These are phyloP conservation scores for Flaveria brownii DNA, from an alignment of 129 eudicot genomes.

Conservation along the genomic window DNA sequence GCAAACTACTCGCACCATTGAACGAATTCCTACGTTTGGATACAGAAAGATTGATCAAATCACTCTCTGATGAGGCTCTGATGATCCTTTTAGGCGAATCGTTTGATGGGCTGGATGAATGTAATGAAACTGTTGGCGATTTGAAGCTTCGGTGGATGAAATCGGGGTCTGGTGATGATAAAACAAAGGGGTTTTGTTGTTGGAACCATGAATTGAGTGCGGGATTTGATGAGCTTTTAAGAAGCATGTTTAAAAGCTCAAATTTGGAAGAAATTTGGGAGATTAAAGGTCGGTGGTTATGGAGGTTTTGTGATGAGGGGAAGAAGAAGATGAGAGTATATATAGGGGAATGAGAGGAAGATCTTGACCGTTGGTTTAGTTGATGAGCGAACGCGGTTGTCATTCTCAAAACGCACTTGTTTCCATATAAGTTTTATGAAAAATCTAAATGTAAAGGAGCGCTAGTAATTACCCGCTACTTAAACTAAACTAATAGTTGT, in stretches of 20 bases:
- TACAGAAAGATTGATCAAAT: constrained; percentile 24
- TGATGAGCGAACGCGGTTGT: constrained; percentile 23
- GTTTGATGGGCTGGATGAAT: constrained; percentile 6
- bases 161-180: constrained; percentile 37
- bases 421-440: neutral
- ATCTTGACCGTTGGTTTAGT: constrained; percentile 30
- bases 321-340: neutral
- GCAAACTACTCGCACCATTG: neutral
- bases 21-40: constrained; percentile 20
- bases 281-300: neutral
- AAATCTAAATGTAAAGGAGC: too few species aligned
- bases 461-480: too few species aligned
- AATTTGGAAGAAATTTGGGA: constrained; percentile 1
- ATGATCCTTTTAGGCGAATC: constrained; percentile 28
- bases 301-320: constrained; percentile 11
- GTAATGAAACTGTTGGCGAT: constrained; percentile 23
- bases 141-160: constrained; percentile 5
- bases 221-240: constrained; percentile 53
- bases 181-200: constrained; percentile 14
- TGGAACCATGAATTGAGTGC: constrained; percentile 48
- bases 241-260: constrained; percentile 41
- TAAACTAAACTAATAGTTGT: too few species aligned
- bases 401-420: neutral
- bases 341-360: constrained; percentile 21
- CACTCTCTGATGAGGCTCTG: constrained; percentile 37